A percentile compares a stretch with the other conserved stretches of the same genome.
Evolutionary conservation across 352 stramenopile species (phyloP).

Genomic region (Globisporangium mamillatum): DNA sequence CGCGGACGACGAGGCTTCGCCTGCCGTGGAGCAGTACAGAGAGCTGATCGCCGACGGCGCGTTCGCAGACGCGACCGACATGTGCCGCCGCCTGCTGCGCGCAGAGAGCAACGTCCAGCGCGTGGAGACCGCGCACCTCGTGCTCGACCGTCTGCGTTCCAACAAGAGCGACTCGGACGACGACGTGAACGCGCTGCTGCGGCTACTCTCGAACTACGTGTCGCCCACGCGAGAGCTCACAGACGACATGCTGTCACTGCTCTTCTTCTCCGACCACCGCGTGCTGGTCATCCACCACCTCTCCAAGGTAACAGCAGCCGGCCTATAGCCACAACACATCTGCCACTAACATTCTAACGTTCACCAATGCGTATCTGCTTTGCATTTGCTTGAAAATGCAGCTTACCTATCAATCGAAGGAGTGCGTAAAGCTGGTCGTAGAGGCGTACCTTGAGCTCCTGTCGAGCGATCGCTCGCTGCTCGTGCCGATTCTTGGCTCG

Average conservation of each 20-base stretch:
- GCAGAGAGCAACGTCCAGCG: slow-evolving; percentile 37
- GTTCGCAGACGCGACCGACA: slow-evolving; percentile 35
- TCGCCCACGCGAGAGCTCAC: slow-evolving; percentile 69
- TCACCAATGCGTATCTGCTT: not conserved
- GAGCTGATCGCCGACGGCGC: slow-evolving; percentile 51
- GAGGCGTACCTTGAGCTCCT: slow-evolving; percentile 75
- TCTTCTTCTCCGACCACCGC: slow-evolving; percentile 72
- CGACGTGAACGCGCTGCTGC: slow-evolving; percentile 69
- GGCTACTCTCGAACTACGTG: slow-evolving; percentile 72
- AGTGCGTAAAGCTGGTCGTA: slow-evolving; percentile 76
- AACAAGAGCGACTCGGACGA: slow-evolving; percentile 51
- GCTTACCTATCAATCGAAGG: slow-evolving; percentile 79
- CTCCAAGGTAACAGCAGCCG: slow-evolving; percentile 40
- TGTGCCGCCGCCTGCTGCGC: slow-evolving; percentile 57
- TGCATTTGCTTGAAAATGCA: slow-evolving; percentile 11
- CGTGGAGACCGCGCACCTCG: slow-evolving; percentile 43
- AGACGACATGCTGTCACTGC: slow-evolving; percentile 62
- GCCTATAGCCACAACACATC: not conserved
- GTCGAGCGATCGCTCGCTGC: slow-evolving; percentile 63
- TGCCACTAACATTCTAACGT: not conserved
- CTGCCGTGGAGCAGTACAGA: slow-evolving; percentile 33
- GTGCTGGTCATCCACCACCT: slow-evolving; percentile 80
- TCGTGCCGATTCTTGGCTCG: slow-evolving; percentile 78
- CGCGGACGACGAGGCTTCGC: not conserved
- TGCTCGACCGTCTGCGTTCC: slow-evolving; percentile 69